phyloP scores from a whole-genome alignment of 805 yeast species.

The Priceomyces fermenticarens region DNA sequence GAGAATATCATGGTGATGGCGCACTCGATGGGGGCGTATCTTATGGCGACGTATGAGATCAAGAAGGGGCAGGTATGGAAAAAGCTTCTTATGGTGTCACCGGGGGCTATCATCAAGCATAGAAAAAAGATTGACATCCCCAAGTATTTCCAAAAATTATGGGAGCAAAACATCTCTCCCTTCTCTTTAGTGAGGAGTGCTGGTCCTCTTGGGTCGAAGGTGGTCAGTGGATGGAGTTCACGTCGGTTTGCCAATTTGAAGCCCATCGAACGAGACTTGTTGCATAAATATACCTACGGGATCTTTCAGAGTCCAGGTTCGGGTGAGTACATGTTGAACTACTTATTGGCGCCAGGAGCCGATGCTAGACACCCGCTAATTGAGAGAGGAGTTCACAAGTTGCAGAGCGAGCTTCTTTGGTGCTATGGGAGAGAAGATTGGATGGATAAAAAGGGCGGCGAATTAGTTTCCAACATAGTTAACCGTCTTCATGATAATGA shows the following conservation, averaged over 20 bases:
- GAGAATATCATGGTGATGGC: conserved; percentile 62
- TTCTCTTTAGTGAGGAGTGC: conserved; percentile 73
- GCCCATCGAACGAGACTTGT: conserved; percentile 41
- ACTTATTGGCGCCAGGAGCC: conserved; percentile 87
- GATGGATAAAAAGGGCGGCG: conserved; percentile 57
- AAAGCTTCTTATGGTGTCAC: conserved; percentile 77
- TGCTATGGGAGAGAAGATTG: conserved; percentile 76
- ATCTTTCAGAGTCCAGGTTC: conserved; percentile 86
- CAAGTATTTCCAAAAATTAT: conserved; percentile 69
- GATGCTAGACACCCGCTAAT: conserved; percentile 74
- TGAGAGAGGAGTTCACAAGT: conserved; percentile 45
- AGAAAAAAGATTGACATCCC: conserved; percentile 52
- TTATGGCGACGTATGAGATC: conserved; percentile 66
- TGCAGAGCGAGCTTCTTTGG: conserved; percentile 71
- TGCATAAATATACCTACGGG: conserved; percentile 79
- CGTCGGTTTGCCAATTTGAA: conserved; percentile 69
- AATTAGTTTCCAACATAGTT: conserved; percentile 33
- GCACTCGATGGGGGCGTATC: conserved; percentile 91
- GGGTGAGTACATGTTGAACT: conserved; percentile 89
- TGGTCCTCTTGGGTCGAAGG: conserved; percentile 78
- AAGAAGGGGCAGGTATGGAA: conserved; percentile 50
- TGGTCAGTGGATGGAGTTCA: conserved; percentile 87
- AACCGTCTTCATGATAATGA: conserved; percentile 11
- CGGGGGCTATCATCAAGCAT: conserved; percentile 76
- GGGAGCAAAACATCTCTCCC: conserved; percentile 89